These are phyloP conservation scores for Corylus avellana DNA, from an alignment of 306 rosid species.

Conservation along the genomic window DNA sequence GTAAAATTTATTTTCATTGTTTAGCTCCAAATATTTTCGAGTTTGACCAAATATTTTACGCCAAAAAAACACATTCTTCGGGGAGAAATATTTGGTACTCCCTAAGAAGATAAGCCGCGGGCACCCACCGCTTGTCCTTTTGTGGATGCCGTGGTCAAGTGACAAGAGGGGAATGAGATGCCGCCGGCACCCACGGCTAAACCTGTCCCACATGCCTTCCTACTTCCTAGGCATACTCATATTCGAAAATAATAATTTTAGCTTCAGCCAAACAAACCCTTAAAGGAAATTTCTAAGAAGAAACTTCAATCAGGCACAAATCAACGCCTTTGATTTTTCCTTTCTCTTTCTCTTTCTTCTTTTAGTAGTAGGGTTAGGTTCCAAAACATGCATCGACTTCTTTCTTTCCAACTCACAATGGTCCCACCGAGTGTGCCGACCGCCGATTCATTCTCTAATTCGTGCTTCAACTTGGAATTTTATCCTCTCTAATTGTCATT, in stretches of 20 bases:
- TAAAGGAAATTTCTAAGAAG: background rate
- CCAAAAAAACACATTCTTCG: too few species aligned
- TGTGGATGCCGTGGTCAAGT: too few species aligned
- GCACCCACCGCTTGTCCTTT: too few species aligned
- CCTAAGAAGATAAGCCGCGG: too few species aligned
- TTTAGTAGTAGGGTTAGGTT: background rate
- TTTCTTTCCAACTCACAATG: constrained; percentile 8
- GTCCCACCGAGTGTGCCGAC: constrained; percentile 17
- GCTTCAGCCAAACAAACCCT: too few species aligned
- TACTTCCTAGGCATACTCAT: too few species aligned
- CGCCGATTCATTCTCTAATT: background rate
- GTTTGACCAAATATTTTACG: too few species aligned
- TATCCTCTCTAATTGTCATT: background rate
- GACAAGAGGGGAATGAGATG: background rate
- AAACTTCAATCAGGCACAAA: background rate
- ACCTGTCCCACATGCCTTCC: background rate
- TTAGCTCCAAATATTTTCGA: too few species aligned
- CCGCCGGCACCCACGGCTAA: background rate
- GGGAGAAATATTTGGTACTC: too few species aligned
- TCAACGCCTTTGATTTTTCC: background rate
- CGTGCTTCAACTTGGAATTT: background rate
- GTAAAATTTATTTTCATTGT: too few species aligned
- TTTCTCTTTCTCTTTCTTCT: background rate
- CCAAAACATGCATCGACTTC: background rate
- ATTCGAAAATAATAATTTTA: too few species aligned